A percentile compares a stretch with the other conserved stretches of the same genome.
Evolutionary conservation across 805 yeast species (phyloP).

Genomic region (Candida fluviatilis): DNA sequence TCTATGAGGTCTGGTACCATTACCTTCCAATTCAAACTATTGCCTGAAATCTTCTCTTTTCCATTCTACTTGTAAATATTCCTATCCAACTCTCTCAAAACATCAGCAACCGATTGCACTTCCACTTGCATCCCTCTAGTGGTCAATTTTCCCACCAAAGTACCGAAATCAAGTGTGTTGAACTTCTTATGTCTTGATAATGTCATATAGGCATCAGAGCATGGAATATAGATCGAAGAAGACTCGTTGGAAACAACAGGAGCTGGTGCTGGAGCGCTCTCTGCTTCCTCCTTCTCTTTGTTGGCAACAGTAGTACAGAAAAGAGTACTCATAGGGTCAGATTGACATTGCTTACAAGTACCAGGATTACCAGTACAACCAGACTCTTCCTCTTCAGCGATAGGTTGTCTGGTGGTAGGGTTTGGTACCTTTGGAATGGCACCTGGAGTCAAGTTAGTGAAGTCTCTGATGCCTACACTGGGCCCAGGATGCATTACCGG

Average conservation of each 20-base stretch:
- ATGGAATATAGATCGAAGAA: constrained; percentile 62
- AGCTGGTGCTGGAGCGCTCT: constrained; percentile 9
- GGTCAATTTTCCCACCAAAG: constrained; percentile 68
- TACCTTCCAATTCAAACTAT: too few species aligned
- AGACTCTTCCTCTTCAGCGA: constrained; percentile 17
- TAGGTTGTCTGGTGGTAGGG: constrained; percentile 5
- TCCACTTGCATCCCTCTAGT: constrained; percentile 89
- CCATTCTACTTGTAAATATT: constrained; percentile 52
- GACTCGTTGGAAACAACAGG: constrained; percentile 12
- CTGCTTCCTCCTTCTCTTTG: constrained; percentile 26
- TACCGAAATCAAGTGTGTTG: constrained; percentile 66
- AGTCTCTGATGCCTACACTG: constrained; percentile 46
- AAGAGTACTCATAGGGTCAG: constrained; percentile 81
- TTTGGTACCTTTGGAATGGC: constrained; percentile 33
- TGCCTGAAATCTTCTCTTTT: too few species aligned
- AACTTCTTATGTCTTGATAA: constrained; percentile 78
- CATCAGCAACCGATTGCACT: constrained; percentile 85
- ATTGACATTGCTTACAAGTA: constrained; percentile 75
- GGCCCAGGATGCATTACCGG: constrained; percentile 68
- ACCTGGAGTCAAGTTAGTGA: constrained; percentile 36
- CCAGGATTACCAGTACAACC: constrained; percentile 89
- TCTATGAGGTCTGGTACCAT: too few species aligned
- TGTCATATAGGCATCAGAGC: constrained; percentile 87
- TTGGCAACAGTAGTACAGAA: constrained; percentile 85
- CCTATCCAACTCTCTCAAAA: constrained; percentile 75